Evolutionary conservation across 2,329 filamentous ascomycete species (phyloP).

Genomic region (Colletotrichum viniferum): DNA sequence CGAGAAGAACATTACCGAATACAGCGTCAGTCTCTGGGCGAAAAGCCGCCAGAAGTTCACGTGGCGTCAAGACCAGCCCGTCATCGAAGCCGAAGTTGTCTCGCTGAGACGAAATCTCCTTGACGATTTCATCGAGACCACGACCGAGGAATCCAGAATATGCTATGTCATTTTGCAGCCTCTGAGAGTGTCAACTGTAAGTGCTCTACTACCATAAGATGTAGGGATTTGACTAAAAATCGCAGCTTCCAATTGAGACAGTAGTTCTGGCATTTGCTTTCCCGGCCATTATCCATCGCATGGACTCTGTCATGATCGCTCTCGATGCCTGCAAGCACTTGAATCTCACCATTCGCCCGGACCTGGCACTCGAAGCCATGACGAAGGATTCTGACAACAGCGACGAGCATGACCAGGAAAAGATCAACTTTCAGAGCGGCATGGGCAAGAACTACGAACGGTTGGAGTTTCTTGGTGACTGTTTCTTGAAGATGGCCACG

Average conservation of each 20-base stretch:
- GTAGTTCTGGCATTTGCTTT: conserved; percentile 77
- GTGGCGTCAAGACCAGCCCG: conserved; percentile 76
- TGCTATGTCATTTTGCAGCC: conserved; percentile 80
- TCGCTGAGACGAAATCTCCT: conserved; percentile 83
- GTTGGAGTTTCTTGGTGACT: conserved; percentile 91
- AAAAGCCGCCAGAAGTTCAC: conserved; percentile 56
- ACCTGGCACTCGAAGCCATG: conserved; percentile 82
- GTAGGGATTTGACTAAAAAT: conserved; percentile 21
- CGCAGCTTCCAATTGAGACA: conserved; percentile 69
- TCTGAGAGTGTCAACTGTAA: conserved; percentile 75
- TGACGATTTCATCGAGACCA: conserved; percentile 66
- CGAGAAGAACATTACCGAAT: conserved; percentile 75
- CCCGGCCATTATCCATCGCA: conserved; percentile 81
- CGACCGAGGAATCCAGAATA: conserved; percentile 42
- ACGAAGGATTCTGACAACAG: conserved; percentile 92
- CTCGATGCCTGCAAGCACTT: conserved; percentile 74
- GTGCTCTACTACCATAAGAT: conserved; percentile 30
- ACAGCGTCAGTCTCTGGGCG: conserved; percentile 77
- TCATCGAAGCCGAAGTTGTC: conserved; percentile 76
- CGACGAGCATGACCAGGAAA: conserved; percentile 70
- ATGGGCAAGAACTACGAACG: conserved; percentile 97
- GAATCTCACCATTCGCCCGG: conserved; percentile 66
- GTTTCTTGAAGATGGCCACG: conserved; percentile 94
- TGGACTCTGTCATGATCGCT: conserved; percentile 83
- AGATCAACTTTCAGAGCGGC: conserved; percentile 77